These are phyloP conservation scores for Penicillium sp. DNA, from an alignment of 2,329 filamentous ascomycete species.

Conservation along the genomic window DNA sequence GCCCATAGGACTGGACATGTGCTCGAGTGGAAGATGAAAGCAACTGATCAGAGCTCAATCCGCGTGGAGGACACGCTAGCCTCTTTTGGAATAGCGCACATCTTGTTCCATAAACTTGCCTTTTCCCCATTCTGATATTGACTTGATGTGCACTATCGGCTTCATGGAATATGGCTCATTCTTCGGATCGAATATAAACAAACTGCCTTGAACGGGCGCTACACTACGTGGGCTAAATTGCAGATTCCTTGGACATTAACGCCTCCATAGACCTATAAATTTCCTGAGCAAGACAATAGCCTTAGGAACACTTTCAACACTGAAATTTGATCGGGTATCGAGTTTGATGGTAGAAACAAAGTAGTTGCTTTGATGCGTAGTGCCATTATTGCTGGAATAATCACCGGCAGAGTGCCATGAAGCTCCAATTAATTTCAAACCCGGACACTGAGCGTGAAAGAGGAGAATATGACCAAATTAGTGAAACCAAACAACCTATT, in stretches of 20 bases:
- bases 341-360: neutral
- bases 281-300: neutral
- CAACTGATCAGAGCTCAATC: slow-evolving; percentile 7
- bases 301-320: neutral
- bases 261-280: neutral
- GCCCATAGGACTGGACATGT: slow-evolving; percentile 1
- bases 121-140: too few species aligned
- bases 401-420: neutral
- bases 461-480: neutral
- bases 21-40: slow-evolving; percentile 2
- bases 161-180: neutral
- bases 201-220: neutral
- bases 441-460: neutral
- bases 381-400: neutral
- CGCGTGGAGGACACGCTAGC: slow-evolving; percentile 6
- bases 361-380: neutral
- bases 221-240: neutral
- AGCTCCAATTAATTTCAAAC: neutral
- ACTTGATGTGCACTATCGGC: neutral
- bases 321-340: slow-evolving; percentile 1
- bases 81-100: neutral
- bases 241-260: neutral
- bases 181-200: neutral
- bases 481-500: neutral
- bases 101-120: neutral